phyloP scores from a whole-genome alignment of 2,329 filamentous ascomycete species.

The Epichloe sp. region DNA sequence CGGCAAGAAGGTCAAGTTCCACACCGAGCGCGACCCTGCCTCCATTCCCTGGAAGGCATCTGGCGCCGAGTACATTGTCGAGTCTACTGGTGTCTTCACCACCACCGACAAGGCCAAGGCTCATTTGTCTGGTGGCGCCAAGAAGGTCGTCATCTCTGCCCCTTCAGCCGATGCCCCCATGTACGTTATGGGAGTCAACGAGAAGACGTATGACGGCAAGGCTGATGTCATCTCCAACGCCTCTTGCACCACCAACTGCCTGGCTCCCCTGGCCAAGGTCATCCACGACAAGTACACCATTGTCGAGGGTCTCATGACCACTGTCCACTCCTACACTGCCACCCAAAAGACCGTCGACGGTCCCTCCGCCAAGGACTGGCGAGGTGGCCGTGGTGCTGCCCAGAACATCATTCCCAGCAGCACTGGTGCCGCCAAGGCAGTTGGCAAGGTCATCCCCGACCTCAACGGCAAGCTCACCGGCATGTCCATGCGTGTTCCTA shows the following conservation, averaged over 20 bases:
- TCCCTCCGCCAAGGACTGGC: conserved; percentile 97
- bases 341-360: conserved; percentile 99
- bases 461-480: conserved; percentile 99
- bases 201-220: conserved; percentile 82
- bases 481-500: conserved; percentile 99
- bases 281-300: conserved; percentile 97
- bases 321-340: conserved; percentile 98
- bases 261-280: conserved; percentile 98
- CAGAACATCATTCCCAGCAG: conserved; percentile 99
- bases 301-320: conserved; percentile 99
- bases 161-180: conserved; percentile 94
- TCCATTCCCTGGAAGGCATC: conserved; percentile 82
- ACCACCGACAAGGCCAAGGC: conserved; percentile 90
- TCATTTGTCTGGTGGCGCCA: conserved; percentile 92
- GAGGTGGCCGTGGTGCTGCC: conserved; percentile 94
- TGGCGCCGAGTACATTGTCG: conserved; percentile 85
- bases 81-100: conserved; percentile 99
- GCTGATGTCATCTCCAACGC: conserved; percentile 96
- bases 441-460: conserved; percentile 97
- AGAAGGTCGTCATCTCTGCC: conserved; percentile 93
- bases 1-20: conserved; percentile 92
- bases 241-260: conserved; percentile 99
- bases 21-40: conserved; percentile 80
- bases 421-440: conserved; percentile 98
- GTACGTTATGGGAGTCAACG: conserved; percentile 99